Percentiles rank a stretch among this genome's conserved stretches.
These are phyloP conservation scores for Phoma sp. DNA, from an alignment of 2,329 filamentous ascomycete genomes.

Conservation along the genomic window DNA sequence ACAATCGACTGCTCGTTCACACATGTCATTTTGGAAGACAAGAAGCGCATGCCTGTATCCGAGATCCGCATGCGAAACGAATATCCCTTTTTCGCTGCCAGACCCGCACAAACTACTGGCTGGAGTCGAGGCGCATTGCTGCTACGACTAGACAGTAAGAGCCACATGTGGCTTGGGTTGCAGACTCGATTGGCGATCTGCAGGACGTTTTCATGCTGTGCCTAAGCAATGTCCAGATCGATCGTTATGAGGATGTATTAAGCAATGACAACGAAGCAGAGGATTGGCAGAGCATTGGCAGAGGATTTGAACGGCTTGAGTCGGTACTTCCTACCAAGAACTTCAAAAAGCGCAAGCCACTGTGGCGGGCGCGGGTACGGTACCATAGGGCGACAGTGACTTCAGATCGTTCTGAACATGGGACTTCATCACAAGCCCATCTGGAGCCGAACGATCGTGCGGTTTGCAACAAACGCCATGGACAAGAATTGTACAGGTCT, in stretches of 20 bases:
- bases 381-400: background rate
- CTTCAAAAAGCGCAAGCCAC: too few species aligned
- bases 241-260: background rate
- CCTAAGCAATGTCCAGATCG: background rate
- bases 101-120: background rate
- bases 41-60: background rate
- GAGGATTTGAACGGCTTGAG: too few species aligned
- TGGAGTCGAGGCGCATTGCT: background rate
- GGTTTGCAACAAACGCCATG: too few species aligned
- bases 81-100: background rate
- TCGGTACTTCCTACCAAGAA: too few species aligned
- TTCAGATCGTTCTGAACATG: too few species aligned
- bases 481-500: too few species aligned
- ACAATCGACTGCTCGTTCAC: too few species aligned
- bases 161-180: background rate
- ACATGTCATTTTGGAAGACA: background rate
- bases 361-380: background rate
- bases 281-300: too few species aligned
- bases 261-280: too few species aligned
- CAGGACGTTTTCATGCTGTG: background rate
- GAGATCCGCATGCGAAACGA: background rate
- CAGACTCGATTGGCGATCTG: background rate
- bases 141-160: background rate
- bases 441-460: too few species aligned
- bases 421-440: too few species aligned